Base-by-base conservation (phyloP, 2,329 filamentous ascomycete species). In the Diplodia corticola region DNA sequence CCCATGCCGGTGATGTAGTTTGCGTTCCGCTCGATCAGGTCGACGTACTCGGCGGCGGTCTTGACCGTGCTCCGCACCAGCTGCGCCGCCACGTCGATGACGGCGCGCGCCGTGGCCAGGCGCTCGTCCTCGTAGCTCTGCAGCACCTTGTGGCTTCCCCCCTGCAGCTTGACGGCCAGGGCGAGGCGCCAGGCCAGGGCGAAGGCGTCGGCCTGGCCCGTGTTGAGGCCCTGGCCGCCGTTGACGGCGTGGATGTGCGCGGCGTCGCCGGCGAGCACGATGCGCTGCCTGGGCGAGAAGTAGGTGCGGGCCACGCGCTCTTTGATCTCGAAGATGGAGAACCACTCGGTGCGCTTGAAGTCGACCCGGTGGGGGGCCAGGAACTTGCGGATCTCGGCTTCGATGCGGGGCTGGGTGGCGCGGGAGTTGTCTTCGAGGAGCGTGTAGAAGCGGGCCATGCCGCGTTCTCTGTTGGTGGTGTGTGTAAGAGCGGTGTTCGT, bases 1-100 rank as follows among this genome's bases (percentile, higher is more conserved):
- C 80, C 80, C 80, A 82, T 71, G 4, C 64, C 81, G 5, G 81
- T 83, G 53, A 84, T 84, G 67, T 81, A 83, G 1, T 78, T 81
- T 0, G 82, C 81, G 50, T 83, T 83, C 66, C 76, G 78, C 68
- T 83, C 77, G 49, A 84, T 82, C 0, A 81, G 80, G 28, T 76
- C 76, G 2, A 84, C 81, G 54, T 84, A 83, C 40, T 80, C 73
- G 69, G 80, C 80, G 2, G 81, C 81, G 17, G 78, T 76, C 53
- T 76, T 74, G 3, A 79, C 70, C 0, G 82, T 83, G 66, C 81
- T 80, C 49, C 82, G 75, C 2, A 83, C 82, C 15, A 84, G 71
- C 5, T 76, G 73, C 0, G 82, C 81, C 0, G 82, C 82, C 0
- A 83, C 81, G 35, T 81, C 78, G 48, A 84, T 81, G 24, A 84